Conservation (phyloP, 108 stramenopile genomes). For the Stephanodiscus minutulus region DNA sequence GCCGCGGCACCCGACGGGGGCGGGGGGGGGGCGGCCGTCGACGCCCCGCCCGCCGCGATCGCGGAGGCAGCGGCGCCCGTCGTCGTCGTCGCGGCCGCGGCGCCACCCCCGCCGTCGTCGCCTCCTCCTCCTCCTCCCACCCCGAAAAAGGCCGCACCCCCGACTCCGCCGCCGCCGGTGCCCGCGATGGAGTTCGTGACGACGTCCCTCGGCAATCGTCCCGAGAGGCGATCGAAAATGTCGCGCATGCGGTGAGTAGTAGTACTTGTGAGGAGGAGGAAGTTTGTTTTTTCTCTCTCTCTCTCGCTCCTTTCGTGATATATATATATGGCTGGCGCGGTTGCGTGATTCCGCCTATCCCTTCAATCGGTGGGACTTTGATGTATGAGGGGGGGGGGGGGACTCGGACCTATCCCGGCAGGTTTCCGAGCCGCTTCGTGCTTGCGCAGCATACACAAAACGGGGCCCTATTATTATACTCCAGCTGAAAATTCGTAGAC, state of each 20-base stretch:
- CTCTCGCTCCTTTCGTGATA: neutral
- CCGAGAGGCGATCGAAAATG: slow-evolving; percentile 98
- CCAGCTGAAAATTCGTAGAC: too few relatives aligned
- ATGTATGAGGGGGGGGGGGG: too few relatives aligned
- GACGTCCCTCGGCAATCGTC: slow-evolving; percentile 67
- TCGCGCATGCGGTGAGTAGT: slow-evolving; percentile 92
- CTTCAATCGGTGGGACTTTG: too few relatives aligned
- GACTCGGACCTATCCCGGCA: neutral
- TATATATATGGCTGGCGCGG: too few relatives aligned
- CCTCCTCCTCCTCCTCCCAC: slow-evolving; percentile 42
- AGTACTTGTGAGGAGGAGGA: too few relatives aligned
- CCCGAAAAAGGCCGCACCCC: slow-evolving; percentile 47
- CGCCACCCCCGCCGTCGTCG: slow-evolving; percentile 43
- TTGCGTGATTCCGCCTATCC: too few relatives aligned
- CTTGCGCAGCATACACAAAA: too few relatives aligned
- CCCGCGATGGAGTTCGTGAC: slow-evolving; percentile 55
- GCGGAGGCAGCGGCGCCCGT: slow-evolving; percentile 55
- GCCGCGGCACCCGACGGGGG: slow-evolving; percentile 64
- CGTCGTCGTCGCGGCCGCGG: slow-evolving; percentile 26
- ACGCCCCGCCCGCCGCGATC: slow-evolving; percentile 29
- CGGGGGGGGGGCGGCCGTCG: slow-evolving; percentile 14
- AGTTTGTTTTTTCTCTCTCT: neutral
- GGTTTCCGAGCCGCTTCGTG: too few relatives aligned
- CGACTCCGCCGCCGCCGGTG: slow-evolving; percentile 50
- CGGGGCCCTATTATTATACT: too few relatives aligned